Conservation (phyloP, 768 basidiomycete genomes). For the Gelatoporia subvermispora region DNA sequence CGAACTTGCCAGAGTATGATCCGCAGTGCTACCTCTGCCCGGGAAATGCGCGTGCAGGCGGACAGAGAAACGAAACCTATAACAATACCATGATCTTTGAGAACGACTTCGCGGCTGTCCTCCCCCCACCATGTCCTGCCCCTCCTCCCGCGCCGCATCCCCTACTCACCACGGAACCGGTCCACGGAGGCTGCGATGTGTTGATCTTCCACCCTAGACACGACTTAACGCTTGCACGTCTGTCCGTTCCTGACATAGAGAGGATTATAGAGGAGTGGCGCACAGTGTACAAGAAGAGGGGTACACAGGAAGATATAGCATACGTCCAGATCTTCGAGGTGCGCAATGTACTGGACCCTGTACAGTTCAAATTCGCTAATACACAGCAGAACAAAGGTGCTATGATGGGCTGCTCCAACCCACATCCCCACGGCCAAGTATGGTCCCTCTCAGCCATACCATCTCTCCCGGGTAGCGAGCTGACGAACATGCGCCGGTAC, state of each 20-base stretch:
- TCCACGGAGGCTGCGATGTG: slow-evolving; percentile 84
- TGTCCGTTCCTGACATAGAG: slow-evolving; percentile 53
- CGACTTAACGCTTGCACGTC: slow-evolving; percentile 74
- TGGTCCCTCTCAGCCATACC: slow-evolving; percentile 79
- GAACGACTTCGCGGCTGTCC: slow-evolving; percentile 81
- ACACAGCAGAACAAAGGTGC: slow-evolving; percentile 53
- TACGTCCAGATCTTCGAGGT: slow-evolving; percentile 93
- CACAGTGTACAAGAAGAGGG: slow-evolving; percentile 53
- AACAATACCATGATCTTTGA: slow-evolving; percentile 63
- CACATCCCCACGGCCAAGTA: slow-evolving; percentile 90
- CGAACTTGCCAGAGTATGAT: slow-evolving; percentile 59
- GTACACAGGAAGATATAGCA: slow-evolving; percentile 59
- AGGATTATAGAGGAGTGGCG: slow-evolving; percentile 72
- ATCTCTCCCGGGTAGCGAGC: slow-evolving; percentile 62
- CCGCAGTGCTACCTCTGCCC: slow-evolving; percentile 84
- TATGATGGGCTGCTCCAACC: slow-evolving; percentile 95
- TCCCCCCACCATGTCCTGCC: slow-evolving; percentile 55
- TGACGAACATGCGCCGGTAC: slow-evolving; percentile 52
- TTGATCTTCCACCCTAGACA: slow-evolving; percentile 83
- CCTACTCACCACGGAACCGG: slow-evolving; percentile 57
- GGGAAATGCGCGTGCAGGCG: slow-evolving; percentile 73
- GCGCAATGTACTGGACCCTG: slow-evolving; percentile 7
- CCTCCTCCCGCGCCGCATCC: slow-evolving; percentile 53
- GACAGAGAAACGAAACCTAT: slow-evolving; percentile 63
- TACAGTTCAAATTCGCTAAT: not conserved